phyloP scores from a whole-genome alignment of 768 basidiomycete species.

The Amanita polypyramis region DNA sequence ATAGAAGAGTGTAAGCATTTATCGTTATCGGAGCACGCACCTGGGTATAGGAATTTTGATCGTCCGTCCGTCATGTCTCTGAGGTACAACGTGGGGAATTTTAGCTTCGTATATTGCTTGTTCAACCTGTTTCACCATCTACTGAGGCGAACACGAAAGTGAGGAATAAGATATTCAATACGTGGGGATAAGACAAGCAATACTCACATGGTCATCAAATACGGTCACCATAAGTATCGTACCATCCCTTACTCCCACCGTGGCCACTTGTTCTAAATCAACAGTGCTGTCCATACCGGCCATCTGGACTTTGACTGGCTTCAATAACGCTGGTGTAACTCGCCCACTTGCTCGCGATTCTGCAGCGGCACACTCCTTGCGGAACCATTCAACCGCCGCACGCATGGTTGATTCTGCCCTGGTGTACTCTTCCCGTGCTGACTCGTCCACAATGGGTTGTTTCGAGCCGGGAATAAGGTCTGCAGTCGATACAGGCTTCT shows the following conservation, averaged over 20 bases:
- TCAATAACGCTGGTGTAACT: conserved; percentile 61
- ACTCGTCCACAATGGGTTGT: conserved; percentile 42
- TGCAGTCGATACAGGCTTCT: conserved; percentile 40
- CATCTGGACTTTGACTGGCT: conserved; percentile 52
- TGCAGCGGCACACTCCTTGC: conserved; percentile 62
- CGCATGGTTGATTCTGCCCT: conserved; percentile 59
- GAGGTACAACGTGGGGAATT: conserved; percentile 62
- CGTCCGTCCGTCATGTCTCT: conserved; percentile 58
- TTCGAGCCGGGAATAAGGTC: conserved; percentile 60
- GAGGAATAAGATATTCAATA: neutral
- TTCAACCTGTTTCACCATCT: conserved; percentile 72
- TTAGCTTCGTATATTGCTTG: conserved; percentile 68
- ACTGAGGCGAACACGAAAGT: conserved; percentile 19
- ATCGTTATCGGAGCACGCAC: conserved; percentile 22
- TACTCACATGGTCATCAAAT: conserved; percentile 66
- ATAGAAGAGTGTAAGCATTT: neutral
- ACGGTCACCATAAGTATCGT: conserved; percentile 62
- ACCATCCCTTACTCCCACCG: conserved; percentile 74
- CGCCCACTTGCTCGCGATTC: conserved; percentile 70
- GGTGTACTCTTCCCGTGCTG: conserved; percentile 47
- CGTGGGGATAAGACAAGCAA: conserved; percentile 7
- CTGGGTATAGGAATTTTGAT: conserved; percentile 75
- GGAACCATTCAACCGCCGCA: conserved; percentile 58
- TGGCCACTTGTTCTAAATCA: conserved; percentile 62
- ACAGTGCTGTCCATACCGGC: conserved; percentile 21